Base-by-base conservation (phyloP, 169 alveolate species). In the Hepatocystis sp. region DNA sequence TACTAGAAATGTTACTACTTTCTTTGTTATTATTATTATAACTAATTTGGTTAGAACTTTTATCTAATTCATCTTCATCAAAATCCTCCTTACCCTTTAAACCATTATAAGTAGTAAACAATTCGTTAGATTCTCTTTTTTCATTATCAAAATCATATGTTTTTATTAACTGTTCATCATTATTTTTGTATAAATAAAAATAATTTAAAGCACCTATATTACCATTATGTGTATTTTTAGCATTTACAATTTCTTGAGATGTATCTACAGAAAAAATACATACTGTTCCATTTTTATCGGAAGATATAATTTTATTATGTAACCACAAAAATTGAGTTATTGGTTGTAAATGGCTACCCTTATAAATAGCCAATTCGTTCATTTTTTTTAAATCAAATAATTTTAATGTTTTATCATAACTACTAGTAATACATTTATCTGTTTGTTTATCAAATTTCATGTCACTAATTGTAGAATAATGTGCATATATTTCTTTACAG, bases 381-480 rank as follows among this genome's bases (percentile, higher is more conserved):
- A 81, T 53, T 49, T 81, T 81, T 42, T 64, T 61, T 17, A 81
- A 53, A 27, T 81, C 89, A 44, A 81, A 81, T 19, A 81, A 60
- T 63, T 81, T 81, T 81, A 81, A 61, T 36, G 89, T 81, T 39
- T 81, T 81, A 63, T 81, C 89, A 65, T 81, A 81, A 81, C 89
- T 81, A 32, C 89, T 81, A 40, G 89, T 81, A 32, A 81, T 81
- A 27, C 89, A 81, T 28, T 81, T 81, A 25, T 81, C 84, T 8
- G 46, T 44, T 47, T 60, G 25, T 63, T 81, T 81, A 81, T 81
- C 84, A 81, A 81, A 81, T 65, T 81, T 81, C 89, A 81, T 81
- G 42, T 81, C 89, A 63, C 89, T 81, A 49, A 81, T 81, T 53
- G 89, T 81, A 21, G 89, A 81, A 28, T 81, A 64, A 23, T 81